These are phyloP conservation scores for Heterobasidion annosum DNA, from an alignment of 1,284 basidiomycete species.

Conservation along the genomic window DNA sequence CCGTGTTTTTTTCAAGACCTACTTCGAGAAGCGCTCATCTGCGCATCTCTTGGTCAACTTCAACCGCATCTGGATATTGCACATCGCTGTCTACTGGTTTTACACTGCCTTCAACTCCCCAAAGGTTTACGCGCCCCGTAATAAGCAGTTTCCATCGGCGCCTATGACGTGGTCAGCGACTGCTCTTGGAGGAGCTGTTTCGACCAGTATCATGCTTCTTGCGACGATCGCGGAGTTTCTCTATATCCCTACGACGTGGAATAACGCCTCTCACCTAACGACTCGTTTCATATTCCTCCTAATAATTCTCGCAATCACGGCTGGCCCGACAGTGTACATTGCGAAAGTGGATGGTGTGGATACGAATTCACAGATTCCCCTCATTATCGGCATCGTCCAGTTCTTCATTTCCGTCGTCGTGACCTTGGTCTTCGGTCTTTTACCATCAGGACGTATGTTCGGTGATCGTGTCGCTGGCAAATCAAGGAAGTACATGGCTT, in stretches of 20 bases:
- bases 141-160: conserved; percentile 47
- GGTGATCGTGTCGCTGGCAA: conserved; percentile 94
- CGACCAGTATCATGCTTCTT: conserved; percentile 83
- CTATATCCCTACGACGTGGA: conserved; percentile 97
- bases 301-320: conserved; percentile 79
- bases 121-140: conserved; percentile 75
- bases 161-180: conserved; percentile 92
- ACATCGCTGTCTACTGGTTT: conserved; percentile 87
- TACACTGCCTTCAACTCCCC: conserved; percentile 96
- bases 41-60: conserved; percentile 93
- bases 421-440: conserved; percentile 71
- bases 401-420: conserved; percentile 82
- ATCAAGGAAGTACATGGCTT: conserved; percentile 90
- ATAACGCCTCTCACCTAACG: conserved; percentile 90
- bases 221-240: conserved; percentile 90
- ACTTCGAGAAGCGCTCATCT: conserved; percentile 89
- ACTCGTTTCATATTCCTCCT: conserved; percentile 83
- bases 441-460: conserved; percentile 92
- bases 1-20: conserved; percentile 94
- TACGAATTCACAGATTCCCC: conserved; percentile 48
- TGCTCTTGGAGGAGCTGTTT: conserved; percentile 85
- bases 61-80: conserved; percentile 94
- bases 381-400: conserved; percentile 84
- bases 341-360: conserved; percentile 65
- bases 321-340: conserved; percentile 87